These are phyloP conservation scores for Claviceps fusiformis DNA, from an alignment of 2,329 filamentous ascomycete species.

Conservation along the genomic window DNA sequence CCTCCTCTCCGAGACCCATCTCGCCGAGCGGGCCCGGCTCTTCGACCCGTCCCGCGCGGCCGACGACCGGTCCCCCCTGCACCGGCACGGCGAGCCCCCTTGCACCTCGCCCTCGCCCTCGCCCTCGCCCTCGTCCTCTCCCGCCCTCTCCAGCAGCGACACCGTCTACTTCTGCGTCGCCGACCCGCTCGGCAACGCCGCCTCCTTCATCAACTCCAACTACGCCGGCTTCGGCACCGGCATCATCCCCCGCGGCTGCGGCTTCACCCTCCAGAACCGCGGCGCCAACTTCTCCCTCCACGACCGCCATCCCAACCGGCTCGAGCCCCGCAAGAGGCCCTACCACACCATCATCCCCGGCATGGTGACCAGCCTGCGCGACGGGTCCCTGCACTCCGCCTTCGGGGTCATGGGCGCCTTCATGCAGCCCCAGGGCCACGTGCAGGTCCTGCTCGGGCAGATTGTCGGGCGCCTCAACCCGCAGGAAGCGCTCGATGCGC, in stretches of 20 bases:
- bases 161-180: constrained; percentile 89
- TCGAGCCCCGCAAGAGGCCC: constrained; percentile 72
- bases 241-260: constrained; percentile 75
- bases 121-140: too few relatives aligned
- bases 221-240: constrained; percentile 78
- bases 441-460: constrained; percentile 87
- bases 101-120: too few relatives aligned
- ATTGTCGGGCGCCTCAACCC: constrained; percentile 68
- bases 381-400: constrained; percentile 65
- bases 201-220: constrained; percentile 94
- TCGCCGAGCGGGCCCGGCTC: constrained; percentile 51
- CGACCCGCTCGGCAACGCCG: constrained; percentile 73
- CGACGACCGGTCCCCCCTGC: constrained; percentile 26
- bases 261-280: constrained; percentile 90
- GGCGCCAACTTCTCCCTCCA: constrained; percentile 73
- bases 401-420: constrained; percentile 98
- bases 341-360: constrained; percentile 98
- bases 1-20: constrained; percentile 61
- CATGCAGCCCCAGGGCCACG: constrained; percentile 95
- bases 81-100: constrained; percentile 47
- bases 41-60: constrained; percentile 47
- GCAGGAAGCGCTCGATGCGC: constrained; percentile 81
- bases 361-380: constrained; percentile 64
- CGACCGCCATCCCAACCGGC: constrained; percentile 59
- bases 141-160: constrained; percentile 69